Conservation (phyloP, 306 rosid species). For the Gynostemma pentaphyllum region DNA sequence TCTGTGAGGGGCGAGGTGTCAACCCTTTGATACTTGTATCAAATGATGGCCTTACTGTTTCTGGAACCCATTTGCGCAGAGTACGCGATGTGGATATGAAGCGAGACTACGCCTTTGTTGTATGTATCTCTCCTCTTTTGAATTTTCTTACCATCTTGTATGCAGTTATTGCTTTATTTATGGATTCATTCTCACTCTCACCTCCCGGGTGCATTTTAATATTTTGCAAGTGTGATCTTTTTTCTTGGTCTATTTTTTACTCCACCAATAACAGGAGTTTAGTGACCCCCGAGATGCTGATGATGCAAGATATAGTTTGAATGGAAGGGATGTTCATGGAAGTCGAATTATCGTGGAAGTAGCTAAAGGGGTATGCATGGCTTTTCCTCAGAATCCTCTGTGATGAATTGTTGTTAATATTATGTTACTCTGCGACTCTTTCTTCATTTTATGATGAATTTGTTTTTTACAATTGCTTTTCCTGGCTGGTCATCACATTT, state of each 20-base stretch:
- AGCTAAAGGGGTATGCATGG: constrained; percentile 31
- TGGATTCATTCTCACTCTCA: neutral
- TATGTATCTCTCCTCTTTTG: constrained; percentile 14
- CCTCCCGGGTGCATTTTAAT: neutral
- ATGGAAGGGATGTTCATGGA: constrained; percentile 38
- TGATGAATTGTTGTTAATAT: neutral
- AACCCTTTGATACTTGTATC: constrained; percentile 38
- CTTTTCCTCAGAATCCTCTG: neutral
- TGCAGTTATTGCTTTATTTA: neutral
- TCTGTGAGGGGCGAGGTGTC: constrained; percentile 51
- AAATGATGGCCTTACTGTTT: constrained; percentile 49
- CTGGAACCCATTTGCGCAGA: constrained; percentile 45
- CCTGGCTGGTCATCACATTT: neutral
- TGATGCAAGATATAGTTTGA: constrained; percentile 36
- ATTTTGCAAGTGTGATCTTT: constrained; percentile 11
- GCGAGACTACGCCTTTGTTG: constrained; percentile 47
- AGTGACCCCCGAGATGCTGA: constrained; percentile 35
- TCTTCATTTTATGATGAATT: neutral
- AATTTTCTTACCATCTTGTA: neutral
- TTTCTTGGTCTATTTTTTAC: neutral
- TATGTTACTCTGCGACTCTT: neutral
- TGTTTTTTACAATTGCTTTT: neutral
- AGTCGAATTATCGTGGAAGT: constrained; percentile 34
- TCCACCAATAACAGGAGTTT: constrained; percentile 6
- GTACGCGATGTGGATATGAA: constrained; percentile 55